Percentiles rank a stretch among this genome's conserved stretches.
These are phyloP conservation scores for Drosera spatulata DNA, from an alignment of 179 eudicot species.

Conservation along the genomic window DNA sequence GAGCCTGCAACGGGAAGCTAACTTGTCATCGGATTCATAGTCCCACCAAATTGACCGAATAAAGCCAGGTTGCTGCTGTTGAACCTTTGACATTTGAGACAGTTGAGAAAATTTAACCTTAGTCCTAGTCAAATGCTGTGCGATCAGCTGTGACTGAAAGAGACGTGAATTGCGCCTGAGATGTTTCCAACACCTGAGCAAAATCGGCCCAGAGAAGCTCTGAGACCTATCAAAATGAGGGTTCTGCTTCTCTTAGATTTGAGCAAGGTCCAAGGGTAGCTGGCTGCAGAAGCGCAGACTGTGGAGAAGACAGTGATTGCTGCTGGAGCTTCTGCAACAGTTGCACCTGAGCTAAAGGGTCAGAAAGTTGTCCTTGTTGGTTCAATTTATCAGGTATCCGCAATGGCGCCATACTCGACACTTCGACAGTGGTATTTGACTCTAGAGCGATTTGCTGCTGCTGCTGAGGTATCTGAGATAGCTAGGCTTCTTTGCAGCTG, in stretches of 20 bases:
- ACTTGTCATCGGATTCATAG: conserved; percentile 24
- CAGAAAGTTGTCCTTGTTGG: conserved; percentile 49
- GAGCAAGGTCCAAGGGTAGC: conserved; percentile 27
- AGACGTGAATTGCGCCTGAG: conserved; percentile 21
- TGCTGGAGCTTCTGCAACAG: conserved; percentile 69
- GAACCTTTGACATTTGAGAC: conserved; percentile 44
- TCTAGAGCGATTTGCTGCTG: conserved; percentile 24
- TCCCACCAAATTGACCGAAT: conserved; percentile 30
- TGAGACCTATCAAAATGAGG: conserved; percentile 38
- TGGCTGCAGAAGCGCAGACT: conserved; percentile 40
- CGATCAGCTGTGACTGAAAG: conserved; percentile 32
- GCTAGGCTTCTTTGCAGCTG: conserved; percentile 47
- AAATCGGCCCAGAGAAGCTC: conserved; percentile 45
- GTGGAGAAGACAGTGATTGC: conserved; percentile 52
- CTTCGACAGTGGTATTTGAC: conserved; percentile 41
- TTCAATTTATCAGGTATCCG: conserved; percentile 46
- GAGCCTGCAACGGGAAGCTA: conserved; percentile 37
- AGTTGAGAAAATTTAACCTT: conserved; percentile 31
- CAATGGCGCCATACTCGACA: conserved; percentile 23
- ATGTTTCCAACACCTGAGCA: conserved; percentile 39
- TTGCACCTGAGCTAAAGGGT: conserved; percentile 58
- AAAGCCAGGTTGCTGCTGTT: conserved; percentile 35
- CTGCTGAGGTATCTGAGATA: conserved; percentile 32
- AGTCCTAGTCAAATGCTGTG: conserved; percentile 41
- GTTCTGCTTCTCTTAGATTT: conserved; percentile 46